Evolutionary conservation across 345 rosid genomes (phyloP).

Genomic region (Eucalyptus sp.): DNA sequence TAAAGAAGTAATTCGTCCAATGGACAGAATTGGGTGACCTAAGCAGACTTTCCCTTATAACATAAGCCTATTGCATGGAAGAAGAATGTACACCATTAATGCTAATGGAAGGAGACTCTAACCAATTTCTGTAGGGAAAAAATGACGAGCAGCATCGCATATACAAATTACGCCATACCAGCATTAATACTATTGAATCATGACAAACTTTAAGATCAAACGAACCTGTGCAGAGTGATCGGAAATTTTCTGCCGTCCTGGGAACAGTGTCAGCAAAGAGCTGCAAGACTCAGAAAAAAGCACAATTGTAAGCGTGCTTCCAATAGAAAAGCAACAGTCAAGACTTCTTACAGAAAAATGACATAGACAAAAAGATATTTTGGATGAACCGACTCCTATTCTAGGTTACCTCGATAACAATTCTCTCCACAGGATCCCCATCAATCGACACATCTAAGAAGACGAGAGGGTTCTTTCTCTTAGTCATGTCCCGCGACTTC

Average conservation of each 20-base stretch:
- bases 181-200: not conserved
- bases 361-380: not conserved
- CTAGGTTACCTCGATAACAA: conserved; percentile 70
- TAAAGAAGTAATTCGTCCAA: not conserved
- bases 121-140: not conserved
- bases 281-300: conserved; percentile 20
- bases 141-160: not conserved
- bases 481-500: conserved; percentile 37
- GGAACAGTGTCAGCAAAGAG: conserved; percentile 90
- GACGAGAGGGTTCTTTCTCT: conserved; percentile 68
- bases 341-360: not conserved
- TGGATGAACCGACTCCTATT: not conserved
- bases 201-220: not conserved
- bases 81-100: not conserved
- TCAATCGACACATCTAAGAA: conserved; percentile 69
- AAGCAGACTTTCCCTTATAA: not conserved
- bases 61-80: not conserved
- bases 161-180: not conserved
- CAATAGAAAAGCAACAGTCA: not conserved
- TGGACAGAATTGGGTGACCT: not conserved
- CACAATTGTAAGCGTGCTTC: not conserved
- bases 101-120: not conserved
- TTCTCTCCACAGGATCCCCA: conserved; percentile 53
- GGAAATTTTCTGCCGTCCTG: conserved; percentile 89
- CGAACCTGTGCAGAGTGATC: conserved; percentile 91